phyloP scores from a whole-genome alignment of 2,329 filamentous ascomycete genomes.

The Hyphodiscus sp. region DNA sequence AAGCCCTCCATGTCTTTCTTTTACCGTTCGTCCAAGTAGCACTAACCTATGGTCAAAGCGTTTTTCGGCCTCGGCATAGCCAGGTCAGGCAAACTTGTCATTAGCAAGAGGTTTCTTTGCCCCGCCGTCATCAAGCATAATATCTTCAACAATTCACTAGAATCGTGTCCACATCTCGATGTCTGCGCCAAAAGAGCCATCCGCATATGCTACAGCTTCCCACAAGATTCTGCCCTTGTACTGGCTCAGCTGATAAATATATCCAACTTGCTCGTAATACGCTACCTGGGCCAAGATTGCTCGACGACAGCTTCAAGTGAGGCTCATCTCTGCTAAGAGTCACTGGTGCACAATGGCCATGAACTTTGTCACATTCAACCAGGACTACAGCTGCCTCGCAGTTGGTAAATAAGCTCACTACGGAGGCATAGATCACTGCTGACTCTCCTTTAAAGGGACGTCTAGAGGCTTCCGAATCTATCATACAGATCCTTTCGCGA shows the following conservation, averaged over 20 bases:
- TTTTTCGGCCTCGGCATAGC: too few species aligned
- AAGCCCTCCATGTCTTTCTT: too few species aligned
- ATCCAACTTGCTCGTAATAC: not conserved
- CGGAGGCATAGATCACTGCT: not conserved
- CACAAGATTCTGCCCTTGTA: not conserved
- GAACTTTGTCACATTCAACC: conserved; percentile 99
- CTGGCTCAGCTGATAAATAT: not conserved
- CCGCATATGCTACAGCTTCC: conserved; percentile 5
- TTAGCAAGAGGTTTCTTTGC: not conserved
- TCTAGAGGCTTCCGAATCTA: conserved; percentile 94
- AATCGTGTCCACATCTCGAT: conserved; percentile 4
- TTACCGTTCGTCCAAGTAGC: not conserved
- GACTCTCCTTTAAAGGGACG: conserved; percentile 53
- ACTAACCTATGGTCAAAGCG: not conserved
- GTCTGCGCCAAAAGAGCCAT: conserved; percentile 1
- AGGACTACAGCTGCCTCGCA: conserved; percentile 95
- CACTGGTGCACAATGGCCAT: conserved; percentile 55
- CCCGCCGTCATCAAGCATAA: not conserved
- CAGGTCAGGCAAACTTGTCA: not conserved
- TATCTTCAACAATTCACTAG: not conserved
- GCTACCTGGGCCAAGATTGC: not conserved
- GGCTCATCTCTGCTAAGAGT: not conserved
- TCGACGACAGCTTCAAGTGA: not conserved
- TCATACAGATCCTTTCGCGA: conserved; percentile 91
- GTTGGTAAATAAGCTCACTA: conserved; percentile 59